Evolutionary conservation across 768 basidiomycete species (phyloP), one percentile per base, ranked within the genome.

Genomic region (Termitomyces sp.): DNA sequence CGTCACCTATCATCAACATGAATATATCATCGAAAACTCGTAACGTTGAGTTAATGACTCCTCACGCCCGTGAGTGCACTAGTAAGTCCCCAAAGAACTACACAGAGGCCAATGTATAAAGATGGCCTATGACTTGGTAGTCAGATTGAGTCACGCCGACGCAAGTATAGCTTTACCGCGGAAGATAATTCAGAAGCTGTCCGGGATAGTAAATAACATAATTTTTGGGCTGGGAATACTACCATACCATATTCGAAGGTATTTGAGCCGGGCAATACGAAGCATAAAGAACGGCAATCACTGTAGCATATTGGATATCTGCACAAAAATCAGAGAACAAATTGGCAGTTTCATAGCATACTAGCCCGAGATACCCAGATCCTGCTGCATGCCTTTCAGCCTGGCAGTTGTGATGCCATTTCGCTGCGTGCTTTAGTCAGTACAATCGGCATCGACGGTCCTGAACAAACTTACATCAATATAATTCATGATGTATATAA

Each of bases 401-500:
- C 80, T 67, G 16, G 80, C 79, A 38, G 79, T 71, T 0, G 77
- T 75, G 16, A 82, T 66, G 0, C 77, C 79, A 50, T 69, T 74
- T 15, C 80, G 71, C 80, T 82, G 41, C 3, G 29, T 9, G 29
- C 9, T 29, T 9, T 4, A 29, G 29, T 18, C 45, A 7, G 20
- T 7, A 50, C 35, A 39, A 18, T 36, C 32, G 9, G 32, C 1
- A 23, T 29, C 10, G 3, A 3, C 15, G 15, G 7, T 29, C 12
- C 7, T 52, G 13, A 32, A 31, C 18, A 65, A n/a, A n/a, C 73
- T 57, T 56, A 86, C 85, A 63, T 86, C 84, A 55, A 87, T 84
- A 59, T 82, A 84, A 58, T 86, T 86, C 81, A 86, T 79, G 56
- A 86, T 76, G 58, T 71, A 85, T 32, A 86, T 82, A 44, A 84